phyloP scores from a whole-genome alignment of 2,329 filamentous ascomycete genomes.

The Balansia obtecta region DNA sequence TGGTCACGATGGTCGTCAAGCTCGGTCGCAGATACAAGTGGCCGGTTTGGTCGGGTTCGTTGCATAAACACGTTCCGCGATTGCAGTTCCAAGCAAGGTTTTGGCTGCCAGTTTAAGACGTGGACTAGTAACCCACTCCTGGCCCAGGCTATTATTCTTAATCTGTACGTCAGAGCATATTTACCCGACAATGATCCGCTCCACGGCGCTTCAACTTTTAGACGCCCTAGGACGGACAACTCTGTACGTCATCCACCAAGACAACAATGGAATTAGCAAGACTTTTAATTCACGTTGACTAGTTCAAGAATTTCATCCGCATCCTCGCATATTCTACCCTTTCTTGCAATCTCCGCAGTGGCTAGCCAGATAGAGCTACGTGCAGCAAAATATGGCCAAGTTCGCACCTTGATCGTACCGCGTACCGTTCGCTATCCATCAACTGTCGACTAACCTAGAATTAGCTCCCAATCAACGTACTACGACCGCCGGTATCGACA shows the following conservation, averaged over 20 bases:
- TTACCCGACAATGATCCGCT: slow-evolving; percentile 5
- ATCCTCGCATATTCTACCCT: neutral
- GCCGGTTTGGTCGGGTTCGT: neutral
- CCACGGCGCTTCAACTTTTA: neutral
- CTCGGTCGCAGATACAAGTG: neutral
- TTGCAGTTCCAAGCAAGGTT: slow-evolving; percentile 3
- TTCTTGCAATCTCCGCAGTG: neutral
- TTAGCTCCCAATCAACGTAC: slow-evolving; percentile 54
- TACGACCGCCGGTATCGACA: slow-evolving; percentile 83
- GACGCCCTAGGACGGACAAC: neutral
- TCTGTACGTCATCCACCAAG: neutral
- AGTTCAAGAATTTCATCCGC: neutral
- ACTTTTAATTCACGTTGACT: neutral
- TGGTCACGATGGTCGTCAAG: neutral
- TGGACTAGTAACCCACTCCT: slow-evolving; percentile 3
- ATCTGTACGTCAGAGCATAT: neutral
- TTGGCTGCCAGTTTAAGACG: slow-evolving; percentile 5
- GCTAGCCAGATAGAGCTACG: neutral
- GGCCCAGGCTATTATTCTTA: neutral
- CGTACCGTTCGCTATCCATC: neutral
- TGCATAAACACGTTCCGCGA: neutral
- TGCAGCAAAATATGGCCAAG: neutral
- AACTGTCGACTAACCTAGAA: neutral
- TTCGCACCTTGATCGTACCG: neutral
- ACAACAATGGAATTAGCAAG: neutral